These are phyloP conservation scores for Closterium sp. DNA, from an alignment of 139 green algal genomes.

Conservation along the genomic window DNA sequence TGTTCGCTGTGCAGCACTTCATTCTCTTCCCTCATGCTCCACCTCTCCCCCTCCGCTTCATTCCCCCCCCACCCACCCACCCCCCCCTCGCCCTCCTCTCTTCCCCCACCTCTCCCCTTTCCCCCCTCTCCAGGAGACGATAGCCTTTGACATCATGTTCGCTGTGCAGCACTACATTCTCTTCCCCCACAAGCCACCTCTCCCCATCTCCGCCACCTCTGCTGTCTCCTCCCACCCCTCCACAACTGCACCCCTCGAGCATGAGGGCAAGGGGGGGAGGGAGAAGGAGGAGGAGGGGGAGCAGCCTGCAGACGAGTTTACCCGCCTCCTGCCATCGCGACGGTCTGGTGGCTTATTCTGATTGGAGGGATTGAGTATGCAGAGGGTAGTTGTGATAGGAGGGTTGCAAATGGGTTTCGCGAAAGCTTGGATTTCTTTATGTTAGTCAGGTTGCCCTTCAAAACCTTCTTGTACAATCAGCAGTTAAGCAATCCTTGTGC, in stretches of 20 bases:
- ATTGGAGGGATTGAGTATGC: not conserved
- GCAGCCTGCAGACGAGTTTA: not conserved
- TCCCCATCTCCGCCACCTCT: not conserved
- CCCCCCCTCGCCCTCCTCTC: too few relatives aligned
- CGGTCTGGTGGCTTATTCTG: not conserved
- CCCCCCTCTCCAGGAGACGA: not conserved
- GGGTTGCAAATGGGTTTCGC: not conserved
- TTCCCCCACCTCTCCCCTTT: not conserved
- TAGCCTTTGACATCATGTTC: not conserved
- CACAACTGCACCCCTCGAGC: too few relatives aligned
- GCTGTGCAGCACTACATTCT: not conserved
- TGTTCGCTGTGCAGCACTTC: slow-evolving; percentile 9
- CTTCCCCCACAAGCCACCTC: not conserved
- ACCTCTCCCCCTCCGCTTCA: not conserved
- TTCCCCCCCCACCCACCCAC: not conserved
- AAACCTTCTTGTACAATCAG: too few relatives aligned
- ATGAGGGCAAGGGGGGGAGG: not conserved
- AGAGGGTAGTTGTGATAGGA: too few relatives aligned
- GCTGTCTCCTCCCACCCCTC: not conserved
- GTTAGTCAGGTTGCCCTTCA: too few relatives aligned
- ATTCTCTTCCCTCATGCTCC: not conserved
- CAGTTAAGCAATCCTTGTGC: too few relatives aligned
- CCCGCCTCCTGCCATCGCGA: not conserved
- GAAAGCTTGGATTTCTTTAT: too few relatives aligned
- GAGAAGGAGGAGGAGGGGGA: not conserved